Evolutionary conservation across 2,329 filamentous ascomycete genomes (phyloP).

Genomic region (Hortaea werneckii): DNA sequence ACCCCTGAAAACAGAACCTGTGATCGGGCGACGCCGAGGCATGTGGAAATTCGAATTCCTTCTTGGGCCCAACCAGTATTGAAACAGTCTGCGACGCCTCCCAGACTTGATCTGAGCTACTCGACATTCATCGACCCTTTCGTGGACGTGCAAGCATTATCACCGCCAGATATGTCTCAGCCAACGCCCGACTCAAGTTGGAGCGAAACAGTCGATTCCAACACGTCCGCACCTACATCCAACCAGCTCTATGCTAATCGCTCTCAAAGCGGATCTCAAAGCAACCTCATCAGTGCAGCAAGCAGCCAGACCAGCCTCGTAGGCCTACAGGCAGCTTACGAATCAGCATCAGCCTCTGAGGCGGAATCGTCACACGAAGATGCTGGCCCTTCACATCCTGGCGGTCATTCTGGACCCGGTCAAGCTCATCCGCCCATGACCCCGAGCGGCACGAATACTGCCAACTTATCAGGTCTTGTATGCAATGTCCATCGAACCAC

Average conservation of each 20-base stretch:
- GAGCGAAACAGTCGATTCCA: constrained; percentile 38
- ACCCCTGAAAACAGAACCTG: background rate
- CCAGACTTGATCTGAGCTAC: constrained; percentile 13
- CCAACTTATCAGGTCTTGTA: constrained; percentile 55
- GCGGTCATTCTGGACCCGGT: constrained; percentile 46
- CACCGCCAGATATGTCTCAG: constrained; percentile 32
- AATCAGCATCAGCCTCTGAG: constrained; percentile 29
- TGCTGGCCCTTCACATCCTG: constrained; percentile 16
- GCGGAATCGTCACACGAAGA: constrained; percentile 21
- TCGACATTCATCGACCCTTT: constrained; percentile 16
- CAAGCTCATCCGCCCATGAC: constrained; percentile 27
- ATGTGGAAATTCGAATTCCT: constrained; percentile 42
- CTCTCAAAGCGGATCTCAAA: constrained; percentile 25
- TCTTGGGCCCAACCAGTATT: constrained; percentile 34
- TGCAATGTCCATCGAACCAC: constrained; percentile 73
- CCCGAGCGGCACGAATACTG: constrained; percentile 34
- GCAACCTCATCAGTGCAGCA: constrained; percentile 32
- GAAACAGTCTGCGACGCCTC: constrained; percentile 26
- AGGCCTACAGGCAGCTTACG: constrained; percentile 31
- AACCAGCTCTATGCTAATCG: constrained; percentile 30
- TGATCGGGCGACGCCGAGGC: constrained; percentile 21
- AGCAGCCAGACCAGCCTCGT: constrained; percentile 38
- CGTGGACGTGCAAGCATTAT: constrained; percentile 14
- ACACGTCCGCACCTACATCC: constrained; percentile 34
- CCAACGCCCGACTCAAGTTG: constrained; percentile 34